Base-by-base conservation (phyloP, 2,329 filamentous ascomycete genomes). In the Bretziella fagacearum region DNA sequence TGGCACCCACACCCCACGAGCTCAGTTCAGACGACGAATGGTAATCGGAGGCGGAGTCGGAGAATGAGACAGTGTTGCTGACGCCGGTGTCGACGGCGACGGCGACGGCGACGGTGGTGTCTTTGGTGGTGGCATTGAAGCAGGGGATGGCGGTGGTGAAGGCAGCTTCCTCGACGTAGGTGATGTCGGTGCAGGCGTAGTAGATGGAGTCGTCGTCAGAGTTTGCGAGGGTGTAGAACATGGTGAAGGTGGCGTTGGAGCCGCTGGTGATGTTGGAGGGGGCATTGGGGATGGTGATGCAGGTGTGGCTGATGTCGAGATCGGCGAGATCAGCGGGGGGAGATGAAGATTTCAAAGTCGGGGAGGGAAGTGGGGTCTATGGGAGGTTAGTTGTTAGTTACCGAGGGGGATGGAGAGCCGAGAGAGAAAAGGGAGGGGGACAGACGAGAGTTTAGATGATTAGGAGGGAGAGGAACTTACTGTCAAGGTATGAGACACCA, bases 121-220 rank as follows among this genome's bases (percentile, higher is more conserved):
- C 54, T 5, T 54, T 51, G 29, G 56, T 48, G n/a, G 64, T 66
- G 44, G 59, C 57, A 55, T 68, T 67, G 61, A 68, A 68, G 59
- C 66, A 69, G 17, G 60, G 61, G 17, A 64, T 57, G 10, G 46
- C 29, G 15, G 52, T 55, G 15, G 54, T 55, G 51, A 67, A 65
- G 43, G 58, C 52, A 5, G 57, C 49, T 3, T 59, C 52, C 11
- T 56, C 56, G 39, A 69, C 60, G 51, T 63, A 66, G 20, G 58
- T 62, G 48, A 71, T 65, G 57, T 71, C 67, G 25, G 68, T 63
- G 52, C 68, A 70, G 26, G 67, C 65, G 48, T 68, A 71, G 55
- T 67, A 68, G 17, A 63, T 67, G 15, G 40, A 43, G 26, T n/a
- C 22, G 52, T 68, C 59, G 51, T 63, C 62, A 25, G 62, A 58